Conservation (phyloP, 2,329 filamentous ascomycete species). For the Fonsecaea monophora region DNA sequence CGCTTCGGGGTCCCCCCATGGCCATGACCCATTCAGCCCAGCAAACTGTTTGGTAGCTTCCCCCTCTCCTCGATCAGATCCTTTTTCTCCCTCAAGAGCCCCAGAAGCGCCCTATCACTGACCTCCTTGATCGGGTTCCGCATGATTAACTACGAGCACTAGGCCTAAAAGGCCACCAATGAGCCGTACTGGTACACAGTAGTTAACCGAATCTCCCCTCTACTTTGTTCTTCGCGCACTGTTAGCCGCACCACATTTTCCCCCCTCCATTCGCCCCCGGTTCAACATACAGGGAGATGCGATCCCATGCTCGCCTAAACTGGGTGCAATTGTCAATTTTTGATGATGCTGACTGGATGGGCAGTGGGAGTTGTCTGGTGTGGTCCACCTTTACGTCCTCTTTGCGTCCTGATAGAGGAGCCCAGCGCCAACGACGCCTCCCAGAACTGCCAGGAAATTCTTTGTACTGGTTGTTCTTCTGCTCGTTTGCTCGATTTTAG, state of each 20-base stretch:
- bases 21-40: conserved; percentile 15
- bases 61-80: conserved; percentile 24
- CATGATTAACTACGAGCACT: not conserved
- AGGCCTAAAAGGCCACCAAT: not conserved
- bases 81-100: conserved; percentile 9
- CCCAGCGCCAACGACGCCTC: conserved; percentile 8
- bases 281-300: not conserved
- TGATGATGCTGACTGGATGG: conserved; percentile 19
- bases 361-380: not conserved
- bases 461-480: not conserved
- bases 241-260: conserved; percentile 12
- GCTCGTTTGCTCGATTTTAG: not conserved
- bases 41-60: not conserved
- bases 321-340: conserved; percentile 3
- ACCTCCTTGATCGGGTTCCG: conserved; percentile 4
- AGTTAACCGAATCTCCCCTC: conserved; percentile 23
- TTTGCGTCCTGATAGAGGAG: conserved; percentile 10
- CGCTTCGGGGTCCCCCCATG: not conserved
- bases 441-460: not conserved
- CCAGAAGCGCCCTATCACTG: conserved; percentile 14
- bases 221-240: conserved; percentile 2
- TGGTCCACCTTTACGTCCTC: not conserved
- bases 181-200: not conserved
- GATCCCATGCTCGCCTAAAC: conserved; percentile 12
- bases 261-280: not conserved